Base-by-base conservation (phyloP, 805 yeast genomes). In the Kazachstania psychrophila region DNA sequence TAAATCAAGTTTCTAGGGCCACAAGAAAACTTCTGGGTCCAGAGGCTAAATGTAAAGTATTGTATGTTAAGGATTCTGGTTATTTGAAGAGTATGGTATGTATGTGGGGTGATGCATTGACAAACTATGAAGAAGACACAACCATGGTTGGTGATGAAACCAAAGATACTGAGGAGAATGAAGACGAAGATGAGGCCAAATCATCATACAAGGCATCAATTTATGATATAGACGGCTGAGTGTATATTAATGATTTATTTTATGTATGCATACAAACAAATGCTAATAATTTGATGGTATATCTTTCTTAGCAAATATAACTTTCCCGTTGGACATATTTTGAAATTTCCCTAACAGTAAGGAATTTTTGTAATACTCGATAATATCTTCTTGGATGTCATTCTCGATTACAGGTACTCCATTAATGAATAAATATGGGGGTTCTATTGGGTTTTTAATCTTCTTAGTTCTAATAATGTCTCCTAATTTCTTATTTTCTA, bases 101-200 rank as follows among this genome's bases (percentile, higher is more conserved):
- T 23, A 66, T 77, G 30, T 77, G 82, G 75, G 88, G 88, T 0
- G 62, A 64, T 5, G 50, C 55, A 6, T 64, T 73, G 39, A 59
- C 60, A 35, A 49, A 50, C 31, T 50, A 48, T 27, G 30, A 40
- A 10, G 29, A 35, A 16, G 23, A 31, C 11, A n/a, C n/a, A 30
- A 10, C 25, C 19, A 17, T 12, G 24, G 31, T 11, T 7, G 37
- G 30, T 12, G 30, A 36, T 17, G 35, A 36, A 16, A 31, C 29
- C 12, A 40, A 33, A 8, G 42, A 33, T 12, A 28, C 28, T 28
- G 26, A 22, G 9, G 19, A 33, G n/a, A 24, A 22, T 13, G 14
- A 23, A 5, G 22, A 31, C 7, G 23, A 26, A 13, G 12, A 9
- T 8, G 20, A 28, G 8, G 29, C 15, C 4, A 10, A 19, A 5